A percentile compares a stretch with the other conserved stretches of the same genome.
These are phyloP conservation scores for Colletotrichum eleusines DNA, from an alignment of 2,329 filamentous ascomycete species.

Conservation along the genomic window DNA sequence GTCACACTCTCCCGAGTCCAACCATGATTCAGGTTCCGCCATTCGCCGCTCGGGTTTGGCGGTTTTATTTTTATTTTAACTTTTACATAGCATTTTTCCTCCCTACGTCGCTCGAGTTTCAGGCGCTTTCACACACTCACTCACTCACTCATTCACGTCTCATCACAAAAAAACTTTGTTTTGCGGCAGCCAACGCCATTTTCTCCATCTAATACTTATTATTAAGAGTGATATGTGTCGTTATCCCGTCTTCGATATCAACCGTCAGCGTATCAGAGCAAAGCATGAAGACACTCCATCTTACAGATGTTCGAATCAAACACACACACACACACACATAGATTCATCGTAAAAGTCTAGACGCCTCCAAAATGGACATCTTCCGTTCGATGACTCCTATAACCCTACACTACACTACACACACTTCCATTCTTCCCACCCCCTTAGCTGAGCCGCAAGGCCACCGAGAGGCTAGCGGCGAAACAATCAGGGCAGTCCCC, in stretches of 20 bases:
- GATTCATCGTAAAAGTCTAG: neutral
- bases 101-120: no score
- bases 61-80: neutral
- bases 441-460: conserved; percentile 26
- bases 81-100: no score
- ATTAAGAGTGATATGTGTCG: conserved; percentile 8
- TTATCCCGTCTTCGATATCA: conserved; percentile 5
- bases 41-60: neutral
- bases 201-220: neutral
- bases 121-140: neutral
- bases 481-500: conserved; percentile 31
- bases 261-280: neutral
- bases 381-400: conserved; percentile 13
- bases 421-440: no score
- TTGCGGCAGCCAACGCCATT: neutral
- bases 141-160: no score
- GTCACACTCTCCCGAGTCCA: neutral
- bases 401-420: neutral
- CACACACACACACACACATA: neutral
- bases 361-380: neutral
- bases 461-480: conserved; percentile 1
- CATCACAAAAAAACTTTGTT: neutral
- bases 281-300: neutral
- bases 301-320: no score
- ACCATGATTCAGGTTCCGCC: neutral